phyloP scores from a whole-genome alignment of 148 eudicot genomes.

The Silene uniflora region DNA sequence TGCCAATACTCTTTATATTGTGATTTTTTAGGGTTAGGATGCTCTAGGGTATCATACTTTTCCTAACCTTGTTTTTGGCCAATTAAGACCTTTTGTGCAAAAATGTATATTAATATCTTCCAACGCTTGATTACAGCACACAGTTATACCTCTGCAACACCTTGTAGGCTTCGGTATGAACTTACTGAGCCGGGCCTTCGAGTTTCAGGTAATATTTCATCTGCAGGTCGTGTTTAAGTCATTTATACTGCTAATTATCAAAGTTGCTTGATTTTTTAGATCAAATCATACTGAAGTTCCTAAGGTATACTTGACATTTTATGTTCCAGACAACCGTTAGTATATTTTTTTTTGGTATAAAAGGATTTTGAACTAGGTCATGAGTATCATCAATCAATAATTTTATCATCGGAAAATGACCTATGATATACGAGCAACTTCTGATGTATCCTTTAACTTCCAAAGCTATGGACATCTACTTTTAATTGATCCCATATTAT shows the following conservation, averaged over 20 bases:
- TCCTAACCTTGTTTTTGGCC: neutral
- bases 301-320: too few species aligned
- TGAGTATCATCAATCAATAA: too few species aligned
- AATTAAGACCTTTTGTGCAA: neutral
- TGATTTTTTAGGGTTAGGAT: neutral
- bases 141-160: conserved; percentile 92
- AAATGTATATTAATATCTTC: neutral
- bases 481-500: neutral
- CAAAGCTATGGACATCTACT: neutral
- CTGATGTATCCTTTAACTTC: neutral
- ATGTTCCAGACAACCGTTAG: too few species aligned
- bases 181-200: conserved; percentile 92
- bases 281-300: neutral
- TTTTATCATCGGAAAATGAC: neutral
- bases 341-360: too few species aligned
- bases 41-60: neutral
- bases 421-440: neutral
- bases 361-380: too few species aligned
- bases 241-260: neutral
- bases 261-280: neutral
- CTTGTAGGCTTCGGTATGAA: conserved; percentile 82
- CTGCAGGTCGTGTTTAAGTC: neutral
- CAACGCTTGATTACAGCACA: conserved; percentile 57
- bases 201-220: conserved; percentile 68
- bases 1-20: too few species aligned